phyloP scores from a whole-genome alignment of 2,329 filamentous ascomycete genomes.

The Tolypocladium album region DNA sequence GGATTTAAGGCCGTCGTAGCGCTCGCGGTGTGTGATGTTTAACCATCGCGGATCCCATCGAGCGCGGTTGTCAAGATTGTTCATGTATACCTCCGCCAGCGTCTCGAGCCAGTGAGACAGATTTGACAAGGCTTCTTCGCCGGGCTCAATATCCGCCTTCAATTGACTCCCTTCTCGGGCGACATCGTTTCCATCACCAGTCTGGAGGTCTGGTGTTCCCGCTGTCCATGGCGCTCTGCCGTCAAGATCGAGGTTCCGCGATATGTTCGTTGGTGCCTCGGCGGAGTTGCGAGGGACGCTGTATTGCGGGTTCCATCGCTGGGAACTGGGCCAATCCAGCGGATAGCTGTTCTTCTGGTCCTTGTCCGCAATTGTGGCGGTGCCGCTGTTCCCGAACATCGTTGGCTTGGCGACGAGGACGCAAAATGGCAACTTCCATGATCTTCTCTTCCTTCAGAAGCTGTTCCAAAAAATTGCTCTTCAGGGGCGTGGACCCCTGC shows the following conservation, averaged over 20 bases:
- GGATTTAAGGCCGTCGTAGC: constrained; percentile 9
- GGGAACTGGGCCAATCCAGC: constrained; percentile 8
- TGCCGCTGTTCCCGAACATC: background rate
- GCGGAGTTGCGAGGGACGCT: constrained; percentile 11
- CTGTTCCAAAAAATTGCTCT: background rate
- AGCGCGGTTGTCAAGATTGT: constrained; percentile 14
- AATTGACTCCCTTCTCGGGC: background rate
- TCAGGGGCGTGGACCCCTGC: background rate
- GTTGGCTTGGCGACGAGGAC: background rate
- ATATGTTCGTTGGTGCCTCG: background rate
- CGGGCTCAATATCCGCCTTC: background rate
- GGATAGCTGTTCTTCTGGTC: constrained; percentile 4
- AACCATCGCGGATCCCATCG: constrained; percentile 15
- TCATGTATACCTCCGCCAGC: constrained; percentile 18
- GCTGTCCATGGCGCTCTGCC: constrained; percentile 3
- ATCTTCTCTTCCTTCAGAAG: background rate
- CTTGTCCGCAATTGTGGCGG: background rate
- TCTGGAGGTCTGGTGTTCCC: background rate
- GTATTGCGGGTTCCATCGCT: constrained; percentile 17
- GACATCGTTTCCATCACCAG: background rate
- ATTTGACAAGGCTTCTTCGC: constrained; percentile 11
- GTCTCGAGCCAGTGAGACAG: constrained; percentile 18
- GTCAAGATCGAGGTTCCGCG: background rate
- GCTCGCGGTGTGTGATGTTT: constrained; percentile 13
- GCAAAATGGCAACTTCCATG: background rate